phyloP scores from a whole-genome alignment of 805 yeast species.

The Suhomyces canberraensis region DNA sequence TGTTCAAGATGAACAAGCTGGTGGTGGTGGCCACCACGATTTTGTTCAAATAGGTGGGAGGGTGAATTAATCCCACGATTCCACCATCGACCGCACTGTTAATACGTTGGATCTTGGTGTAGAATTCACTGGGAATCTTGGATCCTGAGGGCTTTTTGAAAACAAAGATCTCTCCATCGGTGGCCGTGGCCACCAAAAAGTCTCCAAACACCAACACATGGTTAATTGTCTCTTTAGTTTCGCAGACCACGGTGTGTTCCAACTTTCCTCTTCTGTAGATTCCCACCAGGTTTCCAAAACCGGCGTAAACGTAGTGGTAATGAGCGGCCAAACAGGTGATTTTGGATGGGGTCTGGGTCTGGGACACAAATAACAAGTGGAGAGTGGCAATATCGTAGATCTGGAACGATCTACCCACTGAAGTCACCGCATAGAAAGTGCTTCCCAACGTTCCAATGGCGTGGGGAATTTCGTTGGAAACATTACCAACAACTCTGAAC shows the following conservation, averaged over 20 bases:
- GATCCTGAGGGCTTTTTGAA: slow-evolving; percentile 47
- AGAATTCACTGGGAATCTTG: slow-evolving; percentile 58
- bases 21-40: slow-evolving; percentile 75
- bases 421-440: slow-evolving; percentile 81
- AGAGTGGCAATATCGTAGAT: slow-evolving; percentile 88
- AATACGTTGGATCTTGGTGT: slow-evolving; percentile 56
- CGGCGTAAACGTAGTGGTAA: slow-evolving; percentile 79
- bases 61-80: slow-evolving; percentile 68
- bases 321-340: slow-evolving; percentile 76
- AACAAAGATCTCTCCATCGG: slow-evolving; percentile 44
- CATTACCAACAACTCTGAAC: slow-evolving; percentile 81
- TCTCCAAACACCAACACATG: slow-evolving; percentile 73
- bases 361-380: slow-evolving; percentile 82
- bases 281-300: slow-evolving; percentile 68
- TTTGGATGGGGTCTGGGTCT: slow-evolving; percentile 64
- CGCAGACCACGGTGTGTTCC: slow-evolving; percentile 40
- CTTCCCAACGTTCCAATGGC: slow-evolving; percentile 87
- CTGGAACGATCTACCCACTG: slow-evolving; percentile 87
- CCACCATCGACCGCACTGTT: slow-evolving; percentile 63
- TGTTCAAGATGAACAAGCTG: slow-evolving; percentile 61
- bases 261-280: slow-evolving; percentile 79
- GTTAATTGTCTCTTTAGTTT: slow-evolving; percentile 36
- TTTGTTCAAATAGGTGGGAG: slow-evolving; percentile 91
- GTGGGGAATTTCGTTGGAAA: slow-evolving; percentile 82
- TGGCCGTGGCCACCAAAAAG: slow-evolving; percentile 55